Base-by-base conservation (phyloP, 2,329 filamentous ascomycete species). In the Penicillium sp. region DNA sequence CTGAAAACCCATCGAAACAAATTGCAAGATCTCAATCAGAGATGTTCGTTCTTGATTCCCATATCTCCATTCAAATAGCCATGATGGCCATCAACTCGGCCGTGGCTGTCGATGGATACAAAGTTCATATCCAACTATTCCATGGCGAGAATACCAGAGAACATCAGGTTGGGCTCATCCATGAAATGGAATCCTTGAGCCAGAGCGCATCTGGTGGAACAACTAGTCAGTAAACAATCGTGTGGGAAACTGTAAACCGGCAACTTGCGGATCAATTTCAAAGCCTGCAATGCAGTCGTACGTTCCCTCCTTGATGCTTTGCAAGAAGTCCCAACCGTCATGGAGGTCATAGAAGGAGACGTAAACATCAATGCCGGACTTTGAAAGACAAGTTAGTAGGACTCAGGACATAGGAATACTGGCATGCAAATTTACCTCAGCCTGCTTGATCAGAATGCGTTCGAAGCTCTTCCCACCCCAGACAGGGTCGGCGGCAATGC, bases 181-280 rank as follows among this genome's bases (percentile, higher is more conserved):
- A 55, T 26, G 14, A 55, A 55, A n/a, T 55, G 52, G 45, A 37
- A 55, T 2, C 45, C 32, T 13, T 34, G 13, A 13, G 51, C 38
- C 14, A 18, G 16, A 37, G 52, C 38, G 31, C 52, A 55, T 22
- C 52, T 55, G 8, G 8, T 20, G 13, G 6, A 26, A 31, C 8
- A 18, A 22, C 2, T 11, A 5, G 45, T 54, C 8, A 54, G 38
- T 13, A 38, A 52, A 37, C n/a, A 37, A n/a, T 10, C 14, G 4
- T 20, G 10, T 5, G 18, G 9, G 6, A 24, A 34, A 35, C 9
- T 22, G 8, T 14, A 20, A 51, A 35, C 26, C 4, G 29, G 6
- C 3, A 14, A 56, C 61, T 11, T 38, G 60, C 61, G 61, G 57
- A 24, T 63, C 61, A 44, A 49, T 26, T n/a, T 58, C 40, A n/a